These are phyloP conservation scores for Tephrocybe sp. DNA, from an alignment of 768 basidiomycete genomes.

Conservation along the genomic window DNA sequence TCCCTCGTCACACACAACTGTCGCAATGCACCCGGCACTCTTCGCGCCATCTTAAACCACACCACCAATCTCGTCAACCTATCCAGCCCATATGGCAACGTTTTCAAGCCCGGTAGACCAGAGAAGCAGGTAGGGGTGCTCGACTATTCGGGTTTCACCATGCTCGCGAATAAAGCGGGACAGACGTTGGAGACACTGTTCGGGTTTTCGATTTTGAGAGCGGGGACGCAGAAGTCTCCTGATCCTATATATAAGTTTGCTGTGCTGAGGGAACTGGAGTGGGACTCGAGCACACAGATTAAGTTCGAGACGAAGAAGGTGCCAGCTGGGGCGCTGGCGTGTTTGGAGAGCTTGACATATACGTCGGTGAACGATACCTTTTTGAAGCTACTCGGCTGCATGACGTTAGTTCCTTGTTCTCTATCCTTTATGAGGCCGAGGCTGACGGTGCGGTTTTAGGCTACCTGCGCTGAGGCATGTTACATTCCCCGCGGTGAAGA, in stretches of 20 bases:
- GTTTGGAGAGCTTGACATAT: neutral
- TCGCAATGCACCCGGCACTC: too few relatives aligned
- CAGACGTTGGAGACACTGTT: slow-evolving; percentile 7
- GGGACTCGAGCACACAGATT: neutral
- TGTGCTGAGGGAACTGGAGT: slow-evolving; percentile 2
- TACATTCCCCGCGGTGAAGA: neutral
- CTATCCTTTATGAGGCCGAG: neutral
- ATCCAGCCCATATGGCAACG: too few relatives aligned
- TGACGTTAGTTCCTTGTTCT: neutral
- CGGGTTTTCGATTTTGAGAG: neutral
- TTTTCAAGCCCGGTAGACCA: too few relatives aligned
- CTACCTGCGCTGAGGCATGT: slow-evolving; percentile 1
- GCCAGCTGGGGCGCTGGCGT: neutral
- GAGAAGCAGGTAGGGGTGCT: too few relatives aligned
- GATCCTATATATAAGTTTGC: slow-evolving; percentile 4
- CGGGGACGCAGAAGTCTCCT: neutral
- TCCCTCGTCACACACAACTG: too few relatives aligned
- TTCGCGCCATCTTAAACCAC: too few relatives aligned
- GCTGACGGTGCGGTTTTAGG: neutral
- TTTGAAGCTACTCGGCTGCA: neutral
- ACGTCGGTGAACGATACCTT: slow-evolving; percentile 2
- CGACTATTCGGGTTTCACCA: too few relatives aligned
- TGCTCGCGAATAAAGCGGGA: too few relatives aligned
- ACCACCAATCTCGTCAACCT: too few relatives aligned
- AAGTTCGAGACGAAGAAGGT: neutral